Evolutionary conservation across 2,329 filamentous ascomycete genomes (phyloP).

Genomic region (Exophiala calicioides): DNA sequence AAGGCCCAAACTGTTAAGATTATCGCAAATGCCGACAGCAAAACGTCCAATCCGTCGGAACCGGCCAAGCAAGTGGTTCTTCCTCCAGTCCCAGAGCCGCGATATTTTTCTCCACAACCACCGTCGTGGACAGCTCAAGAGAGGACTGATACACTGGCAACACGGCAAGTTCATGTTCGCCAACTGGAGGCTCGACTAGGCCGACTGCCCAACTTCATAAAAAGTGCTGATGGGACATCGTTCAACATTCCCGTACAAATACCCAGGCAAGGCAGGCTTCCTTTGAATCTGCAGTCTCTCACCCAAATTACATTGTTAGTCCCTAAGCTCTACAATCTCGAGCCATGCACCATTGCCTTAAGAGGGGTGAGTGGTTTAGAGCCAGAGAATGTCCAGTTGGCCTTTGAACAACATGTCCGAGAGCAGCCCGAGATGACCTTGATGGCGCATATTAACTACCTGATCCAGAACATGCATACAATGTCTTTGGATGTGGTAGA

Average conservation of each 20-base stretch:
- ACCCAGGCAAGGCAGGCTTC: constrained; percentile 61
- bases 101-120: constrained; percentile 1
- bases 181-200: constrained; percentile 76
- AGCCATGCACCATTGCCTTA: constrained; percentile 65
- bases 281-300: constrained; percentile 60
- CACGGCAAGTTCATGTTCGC: constrained; percentile 65
- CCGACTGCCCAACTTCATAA: constrained; percentile 65
- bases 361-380: constrained; percentile 63
- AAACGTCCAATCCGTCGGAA: constrained; percentile 30
- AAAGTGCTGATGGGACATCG: constrained; percentile 67
- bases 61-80: not conserved
- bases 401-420: constrained; percentile 62
- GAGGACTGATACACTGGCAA: constrained; percentile 62
- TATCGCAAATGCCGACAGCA: constrained; percentile 60
- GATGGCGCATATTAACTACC: constrained; percentile 73
- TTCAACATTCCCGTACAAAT: constrained; percentile 73
- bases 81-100: not conserved
- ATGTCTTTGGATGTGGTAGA: constrained; percentile 60
- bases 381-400: constrained; percentile 63
- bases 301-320: constrained; percentile 68
- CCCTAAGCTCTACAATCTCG: constrained; percentile 70
- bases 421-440: constrained; percentile 63
- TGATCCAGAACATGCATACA: constrained; percentile 68
- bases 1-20: constrained; percentile 74
- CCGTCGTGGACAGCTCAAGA: constrained; percentile 49